phyloP scores from a whole-genome alignment of 805 yeast species.

The Wickerhamiella lipophila region DNA sequence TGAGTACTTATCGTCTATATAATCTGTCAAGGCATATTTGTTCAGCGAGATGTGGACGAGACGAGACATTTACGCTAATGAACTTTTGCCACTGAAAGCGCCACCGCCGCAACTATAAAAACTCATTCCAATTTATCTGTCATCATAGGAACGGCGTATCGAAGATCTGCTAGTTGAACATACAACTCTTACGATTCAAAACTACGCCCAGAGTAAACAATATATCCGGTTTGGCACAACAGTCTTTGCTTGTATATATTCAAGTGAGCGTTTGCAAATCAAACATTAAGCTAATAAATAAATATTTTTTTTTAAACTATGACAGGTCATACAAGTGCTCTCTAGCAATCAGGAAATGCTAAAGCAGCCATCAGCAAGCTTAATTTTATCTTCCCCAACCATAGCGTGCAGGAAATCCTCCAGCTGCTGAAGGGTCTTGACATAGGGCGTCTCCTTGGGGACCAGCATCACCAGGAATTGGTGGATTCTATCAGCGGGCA shows the following conservation, averaged over 20 bases:
- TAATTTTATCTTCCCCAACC: slow-evolving; percentile 36
- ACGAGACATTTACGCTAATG: no score
- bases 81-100: neutral
- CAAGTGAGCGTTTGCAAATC: slow-evolving; percentile 5
- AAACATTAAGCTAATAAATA: slow-evolving; percentile 1
- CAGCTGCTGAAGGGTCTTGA: slow-evolving; percentile 32
- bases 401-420: slow-evolving; percentile 33
- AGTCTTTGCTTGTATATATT: neutral
- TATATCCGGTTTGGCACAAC: neutral
- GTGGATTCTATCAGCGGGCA: slow-evolving; percentile 39
- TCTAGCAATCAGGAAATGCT: no score
- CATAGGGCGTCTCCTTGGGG: slow-evolving; percentile 38
- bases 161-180: slow-evolving; percentile 22
- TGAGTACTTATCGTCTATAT: no score
- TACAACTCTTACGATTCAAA: slow-evolving; percentile 22
- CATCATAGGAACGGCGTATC: slow-evolving; percentile 21
- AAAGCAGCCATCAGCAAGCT: slow-evolving; percentile 28
- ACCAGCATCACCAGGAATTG: slow-evolving; percentile 43
- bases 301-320: neutral
- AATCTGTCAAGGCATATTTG: no score
- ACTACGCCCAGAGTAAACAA: slow-evolving; percentile 21
- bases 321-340: no score
- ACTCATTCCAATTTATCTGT: neutral
- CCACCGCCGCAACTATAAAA: slow-evolving; percentile 3
- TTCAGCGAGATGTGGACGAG: no score